Percentiles rank a stretch among this genome's conserved stretches.
Evolutionary conservation across 768 basidiomycete genomes (phyloP).

Genomic region (Tulasnella sp.): DNA sequence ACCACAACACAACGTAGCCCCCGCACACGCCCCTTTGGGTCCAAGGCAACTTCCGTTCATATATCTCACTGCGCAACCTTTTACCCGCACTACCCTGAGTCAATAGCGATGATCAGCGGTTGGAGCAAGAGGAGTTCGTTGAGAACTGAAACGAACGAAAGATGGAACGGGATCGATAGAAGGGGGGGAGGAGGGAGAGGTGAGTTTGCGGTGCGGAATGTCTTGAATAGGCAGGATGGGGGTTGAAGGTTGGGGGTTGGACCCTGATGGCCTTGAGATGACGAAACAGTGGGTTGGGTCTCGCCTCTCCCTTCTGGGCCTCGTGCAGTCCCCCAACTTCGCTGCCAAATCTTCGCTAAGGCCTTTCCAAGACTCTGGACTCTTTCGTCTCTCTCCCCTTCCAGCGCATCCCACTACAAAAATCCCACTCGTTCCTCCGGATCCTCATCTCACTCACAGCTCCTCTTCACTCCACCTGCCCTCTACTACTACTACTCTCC

Average conservation of each 20-base stretch:
- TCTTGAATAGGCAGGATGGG: neutral
- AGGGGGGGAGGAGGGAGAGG: neutral
- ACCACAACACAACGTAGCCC: constrained; percentile 1
- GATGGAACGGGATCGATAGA: neutral
- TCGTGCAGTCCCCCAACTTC: constrained; percentile 6
- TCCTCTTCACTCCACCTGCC: neutral
- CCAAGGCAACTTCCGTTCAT: neutral
- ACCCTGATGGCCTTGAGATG: neutral
- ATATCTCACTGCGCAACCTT: neutral
- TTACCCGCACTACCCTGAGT: no score
- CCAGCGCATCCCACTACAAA: neutral
- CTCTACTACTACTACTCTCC: neutral
- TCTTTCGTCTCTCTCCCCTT: neutral
- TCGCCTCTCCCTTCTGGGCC: neutral
- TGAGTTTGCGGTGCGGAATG: neutral
- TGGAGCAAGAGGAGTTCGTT: neutral
- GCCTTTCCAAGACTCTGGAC: constrained; percentile 1
- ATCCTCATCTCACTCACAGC: neutral
- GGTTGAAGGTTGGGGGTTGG: constrained; percentile 1
- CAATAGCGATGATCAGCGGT: neutral
- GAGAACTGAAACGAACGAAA: neutral
- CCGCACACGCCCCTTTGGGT: neutral
- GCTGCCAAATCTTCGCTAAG: neutral
- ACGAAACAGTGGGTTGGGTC: constrained; percentile 1
- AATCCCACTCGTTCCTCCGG: neutral